Evolutionary conservation across 768 basidiomycete species (phyloP), one percentile per base, ranked within the genome.

Genomic region (Lentinula lateritia): DNA sequence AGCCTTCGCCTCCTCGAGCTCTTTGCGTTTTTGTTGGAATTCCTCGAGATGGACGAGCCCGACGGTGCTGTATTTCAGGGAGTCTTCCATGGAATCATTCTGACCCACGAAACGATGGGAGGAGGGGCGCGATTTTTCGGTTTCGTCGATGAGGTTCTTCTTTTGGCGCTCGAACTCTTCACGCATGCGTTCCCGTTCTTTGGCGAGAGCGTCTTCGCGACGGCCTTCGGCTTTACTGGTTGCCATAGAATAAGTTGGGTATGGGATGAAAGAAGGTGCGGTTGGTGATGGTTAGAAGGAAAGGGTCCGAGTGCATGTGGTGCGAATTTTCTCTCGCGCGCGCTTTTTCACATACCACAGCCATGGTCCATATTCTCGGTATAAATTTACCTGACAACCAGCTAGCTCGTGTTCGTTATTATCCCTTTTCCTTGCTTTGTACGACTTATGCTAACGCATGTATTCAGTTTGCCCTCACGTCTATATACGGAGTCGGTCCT

Each of bases 71-170:
- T 93, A 82, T 80, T 96, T 97, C 55, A 98, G 81, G 6, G 86
- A 82, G 62, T 98, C 96, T 72, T 98, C 96, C 81, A 97, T 87
- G 5, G 92, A 93, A 71, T 98, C 95, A 74, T 92, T 86, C 72
- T 95, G 92, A 1, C 93, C 93, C 41, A 96, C 91, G 73, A 98
- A 98, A 63, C 95, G 90, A 70, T 89, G 88, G 3, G 85, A 75
- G 0, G 92, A 91, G 4, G 94, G 92, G 35, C 93, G 89, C 42
- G 92, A 88, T 73, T 95, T 95, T 78, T 96, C 92, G 2, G 94
- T 95, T 76, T 97, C 95, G 70, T 82, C 85, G 67, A 92, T 86
- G 71, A 94, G 85, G 50, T 81, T 82, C 70, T 89, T 85, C 67
- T 92, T 92, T 71, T 92, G 89, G 18, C 88, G 83, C 67, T 92